Evolutionary conservation across 495 filamentous ascomycete species (phyloP).

Genomic region (Penicillium canariense): DNA sequence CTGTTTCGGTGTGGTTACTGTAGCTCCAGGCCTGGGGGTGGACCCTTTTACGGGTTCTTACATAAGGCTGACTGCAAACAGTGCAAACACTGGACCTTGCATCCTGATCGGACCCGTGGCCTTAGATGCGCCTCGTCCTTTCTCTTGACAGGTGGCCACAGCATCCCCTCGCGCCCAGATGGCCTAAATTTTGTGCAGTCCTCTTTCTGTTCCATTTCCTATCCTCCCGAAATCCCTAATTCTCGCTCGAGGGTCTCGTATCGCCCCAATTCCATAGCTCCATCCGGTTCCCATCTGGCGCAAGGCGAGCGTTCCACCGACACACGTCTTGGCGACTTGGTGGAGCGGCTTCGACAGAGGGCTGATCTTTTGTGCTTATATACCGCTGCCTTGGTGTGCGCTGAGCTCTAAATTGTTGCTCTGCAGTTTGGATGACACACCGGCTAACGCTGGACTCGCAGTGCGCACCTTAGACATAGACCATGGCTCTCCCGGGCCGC

Average conservation of each 20-base stretch:
- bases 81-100: constrained; percentile 19
- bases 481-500: constrained; percentile 52
- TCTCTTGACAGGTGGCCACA: constrained; percentile 44
- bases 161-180: constrained; percentile 26
- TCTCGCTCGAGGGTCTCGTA: background rate
- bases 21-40: too few species aligned
- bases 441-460: constrained; percentile 13
- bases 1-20: too few species aligned
- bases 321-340: constrained; percentile 16
- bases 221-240: background rate
- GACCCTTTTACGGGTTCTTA: constrained; percentile 12
- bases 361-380: constrained; percentile 6
- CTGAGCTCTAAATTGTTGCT: background rate
- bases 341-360: constrained; percentile 5
- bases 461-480: constrained; percentile 34
- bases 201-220: constrained; percentile 1
- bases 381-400: constrained; percentile 9
- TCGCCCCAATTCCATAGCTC: constrained; percentile 17
- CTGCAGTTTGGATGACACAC: background rate
- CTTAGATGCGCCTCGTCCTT: constrained; percentile 26
- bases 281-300: constrained; percentile 14
- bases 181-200: constrained; percentile 14
- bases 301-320: constrained; percentile 23
- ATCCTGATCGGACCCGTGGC: constrained; percentile 30
- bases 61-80: constrained; percentile 21